Evolutionary conservation across 192 early-diverging fungal genomes (phyloP).

Genomic region (Linderina pennispora): DNA sequence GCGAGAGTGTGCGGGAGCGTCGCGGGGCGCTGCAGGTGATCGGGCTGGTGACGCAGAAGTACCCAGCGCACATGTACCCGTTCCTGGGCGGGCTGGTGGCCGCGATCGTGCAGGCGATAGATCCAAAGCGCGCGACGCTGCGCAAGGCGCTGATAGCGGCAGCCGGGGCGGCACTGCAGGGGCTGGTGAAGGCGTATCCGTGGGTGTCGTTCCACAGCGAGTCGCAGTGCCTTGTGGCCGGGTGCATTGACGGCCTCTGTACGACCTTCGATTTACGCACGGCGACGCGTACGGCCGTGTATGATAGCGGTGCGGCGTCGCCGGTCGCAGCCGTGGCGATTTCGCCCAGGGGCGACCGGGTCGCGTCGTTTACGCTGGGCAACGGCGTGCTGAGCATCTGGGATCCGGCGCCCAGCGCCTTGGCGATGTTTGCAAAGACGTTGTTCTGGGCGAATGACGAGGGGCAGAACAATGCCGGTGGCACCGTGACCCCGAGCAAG

Average conservation of each 20-base stretch:
- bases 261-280: conserved; percentile 41
- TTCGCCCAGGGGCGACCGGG: conserved; percentile 33
- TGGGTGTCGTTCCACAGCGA: conserved; percentile 37
- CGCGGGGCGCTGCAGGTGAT: conserved; percentile 40
- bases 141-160: conserved; percentile 32
- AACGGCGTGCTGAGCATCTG: conserved; percentile 32
- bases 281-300: conserved; percentile 30
- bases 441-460: conserved; percentile 16
- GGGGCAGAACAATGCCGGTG: not conserved
- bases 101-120: conserved; percentile 33
- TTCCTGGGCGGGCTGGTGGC: conserved; percentile 24
- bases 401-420: conserved; percentile 40
- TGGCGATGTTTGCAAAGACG: conserved; percentile 42
- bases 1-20: conserved; percentile 13
- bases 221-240: conserved; percentile 35
- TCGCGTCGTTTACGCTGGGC: conserved; percentile 45
- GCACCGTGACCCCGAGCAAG: conserved; percentile 26
- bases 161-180: conserved; percentile 41
- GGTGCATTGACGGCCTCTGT: conserved; percentile 28
- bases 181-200: conserved; percentile 30
- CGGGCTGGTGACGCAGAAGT: conserved; percentile 25
- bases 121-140: conserved; percentile 28
- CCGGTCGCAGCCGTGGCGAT: conserved; percentile 38
- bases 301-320: conserved; percentile 9
- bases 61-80: conserved; percentile 18